phyloP scores from a whole-genome alignment of 2,329 filamentous ascomycete genomes.

The Diaporthe amygdali region DNA sequence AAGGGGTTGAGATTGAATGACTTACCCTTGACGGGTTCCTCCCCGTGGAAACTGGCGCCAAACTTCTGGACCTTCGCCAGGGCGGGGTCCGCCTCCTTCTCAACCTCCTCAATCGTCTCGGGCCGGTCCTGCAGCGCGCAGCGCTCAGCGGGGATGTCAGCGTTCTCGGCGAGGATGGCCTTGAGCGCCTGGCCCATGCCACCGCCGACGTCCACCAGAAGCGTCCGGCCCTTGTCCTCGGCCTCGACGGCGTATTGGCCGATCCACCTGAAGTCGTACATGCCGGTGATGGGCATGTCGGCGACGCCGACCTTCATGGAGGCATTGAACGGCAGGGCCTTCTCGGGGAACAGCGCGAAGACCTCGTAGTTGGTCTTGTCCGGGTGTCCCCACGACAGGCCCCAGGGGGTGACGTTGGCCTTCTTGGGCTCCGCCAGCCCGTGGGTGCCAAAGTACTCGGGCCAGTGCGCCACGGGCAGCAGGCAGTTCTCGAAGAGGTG shows the following conservation, averaged over 20 bases:
- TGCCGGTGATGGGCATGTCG: conserved; percentile 25
- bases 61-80: conserved; percentile 29
- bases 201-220: conserved; percentile 31
- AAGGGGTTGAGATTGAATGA: background rate
- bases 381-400: conserved; percentile 31
- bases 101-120: conserved; percentile 24
- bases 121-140: conserved; percentile 31
- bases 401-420: conserved; percentile 30
- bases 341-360: conserved; percentile 30
- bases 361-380: conserved; percentile 33
- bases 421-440: conserved; percentile 29
- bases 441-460: conserved; percentile 30
- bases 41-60: conserved; percentile 35
- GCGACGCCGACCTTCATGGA: conserved; percentile 32
- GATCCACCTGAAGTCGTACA: conserved; percentile 33
- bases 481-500: conserved; percentile 32
- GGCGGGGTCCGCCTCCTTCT: conserved; percentile 1
- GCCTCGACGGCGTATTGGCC: conserved; percentile 22
- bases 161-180: conserved; percentile 22
- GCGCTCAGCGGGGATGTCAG: conserved; percentile 31
- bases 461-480: conserved; percentile 32
- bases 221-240: background rate
- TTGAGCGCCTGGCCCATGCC: conserved; percentile 29
- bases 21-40: conserved; percentile 34
- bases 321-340: conserved; percentile 28